Conservation (phyloP, 1,284 basidiomycete genomes). For the Irpex sp. region DNA sequence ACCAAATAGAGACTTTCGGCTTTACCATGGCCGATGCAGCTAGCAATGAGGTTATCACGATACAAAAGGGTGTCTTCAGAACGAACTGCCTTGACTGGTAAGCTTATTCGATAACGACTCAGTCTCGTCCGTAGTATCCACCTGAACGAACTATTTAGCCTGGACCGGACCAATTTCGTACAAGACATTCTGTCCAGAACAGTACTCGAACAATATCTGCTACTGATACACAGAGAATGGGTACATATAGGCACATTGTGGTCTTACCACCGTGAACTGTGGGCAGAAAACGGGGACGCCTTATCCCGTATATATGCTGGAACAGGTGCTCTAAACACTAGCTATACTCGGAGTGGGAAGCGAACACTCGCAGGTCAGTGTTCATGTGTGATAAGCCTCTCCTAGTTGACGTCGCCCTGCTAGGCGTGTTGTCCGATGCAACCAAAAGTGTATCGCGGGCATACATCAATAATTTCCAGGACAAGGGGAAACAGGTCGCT, state of each 20-base stretch:
- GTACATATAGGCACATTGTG: conserved; percentile 70
- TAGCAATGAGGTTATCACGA: conserved; percentile 67
- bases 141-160: conserved; percentile 37
- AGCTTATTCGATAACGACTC: background rate
- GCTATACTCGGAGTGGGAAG: conserved; percentile 92
- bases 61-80: conserved; percentile 89
- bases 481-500: conserved; percentile 90
- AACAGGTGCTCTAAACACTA: conserved; percentile 95
- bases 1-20: conserved; percentile 78
- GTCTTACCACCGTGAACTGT: conserved; percentile 87
- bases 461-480: conserved; percentile 98
- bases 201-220: conserved; percentile 72
- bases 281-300: conserved; percentile 96
- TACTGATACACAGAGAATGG: conserved; percentile 72
- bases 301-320: conserved; percentile 93
- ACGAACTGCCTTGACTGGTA: conserved; percentile 97
- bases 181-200: conserved; percentile 87
- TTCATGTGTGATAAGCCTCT: conserved; percentile 5
- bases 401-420: background rate
- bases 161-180: conserved; percentile 98
- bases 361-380: conserved; percentile 77
- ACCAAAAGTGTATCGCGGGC: conserved; percentile 94
- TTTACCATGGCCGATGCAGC: conserved; percentile 77
- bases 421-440: conserved; percentile 89
- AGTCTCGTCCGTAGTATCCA: background rate